phyloP scores from a whole-genome alignment of 495 filamentous ascomycete species.

The Hamigera avellanea region DNA sequence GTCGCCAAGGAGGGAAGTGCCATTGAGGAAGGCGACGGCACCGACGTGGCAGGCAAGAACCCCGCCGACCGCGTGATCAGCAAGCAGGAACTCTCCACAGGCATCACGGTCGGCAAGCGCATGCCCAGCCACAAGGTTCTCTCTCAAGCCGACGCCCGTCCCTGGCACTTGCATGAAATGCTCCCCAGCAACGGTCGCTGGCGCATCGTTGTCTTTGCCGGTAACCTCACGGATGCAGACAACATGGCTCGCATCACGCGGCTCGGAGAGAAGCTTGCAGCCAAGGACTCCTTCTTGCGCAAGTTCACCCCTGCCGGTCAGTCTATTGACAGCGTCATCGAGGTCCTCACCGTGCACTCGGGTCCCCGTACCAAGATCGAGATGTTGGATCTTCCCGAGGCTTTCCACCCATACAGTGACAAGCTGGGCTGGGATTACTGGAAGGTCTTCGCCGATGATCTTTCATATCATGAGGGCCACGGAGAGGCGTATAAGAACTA shows the following conservation, averaged over 20 bases:
- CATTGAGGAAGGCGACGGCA: constrained; percentile 18
- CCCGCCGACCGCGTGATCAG: constrained; percentile 7
- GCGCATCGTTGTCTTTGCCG: constrained; percentile 51
- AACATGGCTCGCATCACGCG: constrained; percentile 13
- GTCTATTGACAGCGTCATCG: constrained; percentile 43
- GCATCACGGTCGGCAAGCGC: constrained; percentile 35
- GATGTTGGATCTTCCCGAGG: constrained; percentile 42
- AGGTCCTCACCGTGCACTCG: constrained; percentile 43
- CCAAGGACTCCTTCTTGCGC: not conserved
- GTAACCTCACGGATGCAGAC: constrained; percentile 27
- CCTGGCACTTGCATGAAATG: constrained; percentile 40
- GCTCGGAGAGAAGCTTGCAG: too few relatives aligned
- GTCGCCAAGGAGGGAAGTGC: constrained; percentile 18
- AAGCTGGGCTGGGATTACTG: constrained; percentile 49
- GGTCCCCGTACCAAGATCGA: constrained; percentile 34
- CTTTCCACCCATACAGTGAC: constrained; percentile 41
- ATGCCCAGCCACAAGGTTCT: constrained; percentile 45
- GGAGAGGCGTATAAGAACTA: constrained; percentile 49
- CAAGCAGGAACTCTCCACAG: constrained; percentile 23
- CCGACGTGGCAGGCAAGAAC: constrained; percentile 7
- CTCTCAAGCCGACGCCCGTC: constrained; percentile 42
- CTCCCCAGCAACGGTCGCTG: constrained; percentile 43
- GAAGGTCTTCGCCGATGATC: constrained; percentile 53
- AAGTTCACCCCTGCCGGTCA: not conserved
- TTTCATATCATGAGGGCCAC: constrained; percentile 47